Evolutionary conservation across 2,329 filamentous ascomycete species (phyloP).

Genomic region (Pyrenochaeta sp.): DNA sequence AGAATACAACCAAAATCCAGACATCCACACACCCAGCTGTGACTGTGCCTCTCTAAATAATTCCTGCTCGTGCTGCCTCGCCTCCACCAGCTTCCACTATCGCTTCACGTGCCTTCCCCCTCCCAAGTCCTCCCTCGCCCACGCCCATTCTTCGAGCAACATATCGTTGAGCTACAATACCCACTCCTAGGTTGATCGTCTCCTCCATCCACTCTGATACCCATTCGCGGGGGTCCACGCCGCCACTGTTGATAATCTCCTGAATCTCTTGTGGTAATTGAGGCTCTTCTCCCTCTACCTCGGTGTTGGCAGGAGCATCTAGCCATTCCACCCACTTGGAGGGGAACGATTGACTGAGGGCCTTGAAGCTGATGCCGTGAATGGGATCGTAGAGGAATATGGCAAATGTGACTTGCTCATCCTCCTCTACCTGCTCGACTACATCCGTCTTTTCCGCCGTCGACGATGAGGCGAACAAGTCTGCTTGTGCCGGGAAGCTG

Average conservation of each 20-base stretch:
- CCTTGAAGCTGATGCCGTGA: conserved; percentile 86
- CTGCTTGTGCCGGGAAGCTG: conserved; percentile 66
- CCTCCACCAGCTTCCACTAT: conserved; percentile 66
- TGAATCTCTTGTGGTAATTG: conserved; percentile 82
- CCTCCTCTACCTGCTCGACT: conserved; percentile 63
- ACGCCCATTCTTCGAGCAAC: conserved; percentile 96
- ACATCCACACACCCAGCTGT: not conserved
- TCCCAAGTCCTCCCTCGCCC: conserved; percentile 74
- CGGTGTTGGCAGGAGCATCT: conserved; percentile 62
- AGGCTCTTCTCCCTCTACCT: conserved; percentile 54
- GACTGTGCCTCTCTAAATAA: conserved; percentile 36
- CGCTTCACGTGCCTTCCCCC: conserved; percentile 64
- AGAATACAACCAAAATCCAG: conserved; percentile 6
- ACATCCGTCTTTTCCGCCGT: conserved; percentile 64
- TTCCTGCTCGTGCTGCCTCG: conserved; percentile 65
- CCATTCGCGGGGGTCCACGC: conserved; percentile 94
- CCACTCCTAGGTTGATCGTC: conserved; percentile 76
- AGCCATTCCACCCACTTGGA: conserved; percentile 90
- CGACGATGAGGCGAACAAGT: conserved; percentile 68
- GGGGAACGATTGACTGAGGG: conserved; percentile 83
- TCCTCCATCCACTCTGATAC: conserved; percentile 98
- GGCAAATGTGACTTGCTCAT: conserved; percentile 75
- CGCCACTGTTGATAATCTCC: conserved; percentile 76
- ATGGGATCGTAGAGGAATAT: conserved; percentile 86
- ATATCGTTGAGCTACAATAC: conserved; percentile 91